Conservation (phyloP, 352 stramenopile species). For the Pythium scleroteichum region DNA sequence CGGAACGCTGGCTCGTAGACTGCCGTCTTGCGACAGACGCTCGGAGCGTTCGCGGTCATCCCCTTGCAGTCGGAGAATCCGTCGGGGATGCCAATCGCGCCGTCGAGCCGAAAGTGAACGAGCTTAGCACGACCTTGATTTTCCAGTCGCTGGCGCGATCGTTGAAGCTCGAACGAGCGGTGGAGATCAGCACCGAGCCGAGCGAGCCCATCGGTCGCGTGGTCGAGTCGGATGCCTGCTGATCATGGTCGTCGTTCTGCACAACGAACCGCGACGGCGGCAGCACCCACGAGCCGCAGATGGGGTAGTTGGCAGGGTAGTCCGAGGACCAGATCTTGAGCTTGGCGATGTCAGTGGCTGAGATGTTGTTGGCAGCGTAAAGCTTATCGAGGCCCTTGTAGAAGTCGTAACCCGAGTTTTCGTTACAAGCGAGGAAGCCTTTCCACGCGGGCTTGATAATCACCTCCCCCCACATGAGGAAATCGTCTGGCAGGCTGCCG, state of each 20-base stretch:
- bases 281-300: conserved; percentile 63
- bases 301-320: conserved; percentile 56
- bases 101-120: conserved; percentile 56
- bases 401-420: conserved; percentile 62
- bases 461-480: conserved; percentile 58
- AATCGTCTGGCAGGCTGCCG: conserved; percentile 58
- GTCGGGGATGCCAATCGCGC: conserved; percentile 49
- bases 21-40: conserved; percentile 34
- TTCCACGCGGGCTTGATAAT: conserved; percentile 40
- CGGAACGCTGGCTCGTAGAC: conserved; percentile 54
- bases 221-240: conserved; percentile 51
- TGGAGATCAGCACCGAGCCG: conserved; percentile 60
- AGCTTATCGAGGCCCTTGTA: conserved; percentile 52
- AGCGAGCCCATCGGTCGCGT: conserved; percentile 54
- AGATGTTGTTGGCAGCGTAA: conserved; percentile 48
- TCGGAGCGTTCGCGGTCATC: too few relatives aligned
- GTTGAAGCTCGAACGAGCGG: conserved; percentile 61
- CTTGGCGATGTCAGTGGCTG: conserved; percentile 54
- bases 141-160: conserved; percentile 58
- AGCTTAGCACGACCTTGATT: conserved; percentile 71
- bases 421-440: conserved; percentile 51
- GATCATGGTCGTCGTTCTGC: conserved; percentile 80
- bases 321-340: conserved; percentile 81
- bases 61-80: conserved; percentile 29
- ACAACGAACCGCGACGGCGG: conserved; percentile 62